phyloP scores from a whole-genome alignment of 192 early-diverging fungal genomes.

The Backusella westeae region DNA sequence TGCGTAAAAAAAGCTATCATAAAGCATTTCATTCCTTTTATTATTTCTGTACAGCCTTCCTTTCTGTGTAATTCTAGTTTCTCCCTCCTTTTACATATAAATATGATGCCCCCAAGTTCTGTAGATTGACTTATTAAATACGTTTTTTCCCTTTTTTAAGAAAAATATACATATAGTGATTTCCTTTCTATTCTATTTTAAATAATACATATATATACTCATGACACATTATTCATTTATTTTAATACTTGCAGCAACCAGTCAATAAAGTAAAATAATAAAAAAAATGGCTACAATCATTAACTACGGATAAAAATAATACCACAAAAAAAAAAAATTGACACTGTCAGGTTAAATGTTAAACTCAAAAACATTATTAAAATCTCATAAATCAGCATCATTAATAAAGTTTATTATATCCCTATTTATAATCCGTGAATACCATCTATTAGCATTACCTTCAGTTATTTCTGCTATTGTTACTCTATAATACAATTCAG shows the following conservation, averaged over 20 bases:
- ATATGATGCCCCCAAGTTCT: background rate
- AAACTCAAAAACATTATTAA: background rate
- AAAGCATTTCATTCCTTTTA: background rate
- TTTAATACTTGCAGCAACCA: background rate
- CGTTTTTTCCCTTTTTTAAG: background rate
- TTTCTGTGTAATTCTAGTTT: background rate
- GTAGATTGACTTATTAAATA: conserved; percentile 7
- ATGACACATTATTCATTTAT: background rate
- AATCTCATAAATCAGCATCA: background rate
- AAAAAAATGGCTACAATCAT: background rate
- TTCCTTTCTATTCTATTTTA: background rate
- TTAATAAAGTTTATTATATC: background rate
- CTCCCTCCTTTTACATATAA: background rate
- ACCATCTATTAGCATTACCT: background rate
- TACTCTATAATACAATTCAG: background rate
- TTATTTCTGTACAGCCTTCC: conserved; percentile 2
- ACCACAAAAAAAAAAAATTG: background rate
- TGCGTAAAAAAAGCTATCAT: background rate
- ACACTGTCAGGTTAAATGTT: background rate
- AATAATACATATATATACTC: background rate
- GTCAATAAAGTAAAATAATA: background rate
- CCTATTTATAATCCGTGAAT: background rate
- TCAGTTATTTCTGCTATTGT: background rate
- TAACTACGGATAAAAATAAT: background rate
- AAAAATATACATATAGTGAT: background rate